Evolutionary conservation across 2,329 filamentous ascomycete species (phyloP), one percentile per base, ranked within the genome.

Genomic region (Massarina eburnea): DNA sequence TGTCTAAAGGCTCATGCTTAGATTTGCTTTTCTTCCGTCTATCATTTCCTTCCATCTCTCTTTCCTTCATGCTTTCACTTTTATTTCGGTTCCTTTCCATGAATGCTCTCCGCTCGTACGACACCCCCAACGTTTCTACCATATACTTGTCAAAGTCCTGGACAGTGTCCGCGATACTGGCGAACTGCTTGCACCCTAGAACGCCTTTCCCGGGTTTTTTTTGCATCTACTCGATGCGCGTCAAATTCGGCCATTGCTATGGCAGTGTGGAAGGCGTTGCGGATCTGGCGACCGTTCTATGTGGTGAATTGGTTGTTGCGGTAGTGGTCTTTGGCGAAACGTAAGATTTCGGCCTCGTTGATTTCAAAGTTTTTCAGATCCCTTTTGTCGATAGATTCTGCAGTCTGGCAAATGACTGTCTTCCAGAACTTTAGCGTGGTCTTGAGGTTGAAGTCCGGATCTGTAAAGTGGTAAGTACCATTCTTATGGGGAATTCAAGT

Each of bases 231-330:
- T 24, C 18, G 14, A 9, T 42, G 38, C 1, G 44, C 32, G 19
- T 55, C 52, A 19, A 40, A 51, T 24, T 53, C 44, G 3, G 53
- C 53, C 30, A 56, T 36, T 8, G 50, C 44, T 21, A 51, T 36
- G 12, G 49, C 54, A 8, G 40, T 57, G 22, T 52, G 42, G 43
- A 55, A 47, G 5, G 54, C 53, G 19, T 54, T 51, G 2, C 48
- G 34, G 26, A 54, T 54, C 33, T 54, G 44, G 2, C 51, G 37
- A 10, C 48, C 45, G n/a, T 54, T 54, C 45, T 45, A 51, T 10
- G 32, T 34, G 15, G 9, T 14, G 18, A 27, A 6, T 9, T 18
- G 17, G 22, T 33, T 36, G 15, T 14, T 38, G 8, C 37, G 19
- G 5, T 32, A 43, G 19, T 44, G 41, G 15, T 32, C 18, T 22